A percentile compares a stretch with the other conserved stretches of the same genome.
Conservation (phyloP, 169 alveolate species). For the Sarcocystis neurona region DNA sequence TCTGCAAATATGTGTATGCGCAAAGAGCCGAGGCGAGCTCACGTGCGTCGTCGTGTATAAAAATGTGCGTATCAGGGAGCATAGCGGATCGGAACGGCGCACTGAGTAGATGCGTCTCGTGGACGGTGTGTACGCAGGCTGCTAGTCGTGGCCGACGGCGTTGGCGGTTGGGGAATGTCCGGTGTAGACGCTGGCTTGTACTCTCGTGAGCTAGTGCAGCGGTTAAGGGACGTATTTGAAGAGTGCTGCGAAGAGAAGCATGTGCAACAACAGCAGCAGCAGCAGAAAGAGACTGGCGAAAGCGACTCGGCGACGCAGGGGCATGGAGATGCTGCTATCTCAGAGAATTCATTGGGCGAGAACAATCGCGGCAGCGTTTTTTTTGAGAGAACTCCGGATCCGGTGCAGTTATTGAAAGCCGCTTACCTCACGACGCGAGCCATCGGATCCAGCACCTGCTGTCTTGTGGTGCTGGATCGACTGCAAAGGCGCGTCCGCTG, state of each 20-base stretch:
- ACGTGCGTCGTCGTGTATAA: background rate
- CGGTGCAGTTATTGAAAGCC: slow-evolving; percentile 18
- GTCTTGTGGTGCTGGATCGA: slow-evolving; percentile 45
- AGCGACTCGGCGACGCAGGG: background rate
- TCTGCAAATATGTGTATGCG: too few relatives aligned
- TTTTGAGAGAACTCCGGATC: background rate
- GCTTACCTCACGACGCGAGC: slow-evolving; percentile 49
- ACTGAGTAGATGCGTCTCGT: background rate
- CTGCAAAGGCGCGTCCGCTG: background rate
- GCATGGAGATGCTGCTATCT: background rate
- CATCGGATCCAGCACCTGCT: slow-evolving; percentile 57
- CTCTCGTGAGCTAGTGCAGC: slow-evolving; percentile 29
- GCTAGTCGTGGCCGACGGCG: slow-evolving; percentile 59
- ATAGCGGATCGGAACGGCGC: background rate
- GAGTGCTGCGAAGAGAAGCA: background rate
- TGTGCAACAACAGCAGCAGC: background rate
- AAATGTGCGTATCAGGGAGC: background rate
- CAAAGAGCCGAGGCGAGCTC: too few relatives aligned
- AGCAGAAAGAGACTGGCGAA: background rate
- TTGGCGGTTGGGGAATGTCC: slow-evolving; percentile 52
- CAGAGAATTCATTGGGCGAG: background rate
- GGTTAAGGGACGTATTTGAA: background rate
- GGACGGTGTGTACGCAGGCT: background rate
- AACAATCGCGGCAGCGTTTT: background rate
- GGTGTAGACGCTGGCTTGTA: slow-evolving; percentile 56